These are phyloP conservation scores for Thielaviopsis euricoi DNA, from an alignment of 2,329 filamentous ascomycete genomes.

Conservation along the genomic window DNA sequence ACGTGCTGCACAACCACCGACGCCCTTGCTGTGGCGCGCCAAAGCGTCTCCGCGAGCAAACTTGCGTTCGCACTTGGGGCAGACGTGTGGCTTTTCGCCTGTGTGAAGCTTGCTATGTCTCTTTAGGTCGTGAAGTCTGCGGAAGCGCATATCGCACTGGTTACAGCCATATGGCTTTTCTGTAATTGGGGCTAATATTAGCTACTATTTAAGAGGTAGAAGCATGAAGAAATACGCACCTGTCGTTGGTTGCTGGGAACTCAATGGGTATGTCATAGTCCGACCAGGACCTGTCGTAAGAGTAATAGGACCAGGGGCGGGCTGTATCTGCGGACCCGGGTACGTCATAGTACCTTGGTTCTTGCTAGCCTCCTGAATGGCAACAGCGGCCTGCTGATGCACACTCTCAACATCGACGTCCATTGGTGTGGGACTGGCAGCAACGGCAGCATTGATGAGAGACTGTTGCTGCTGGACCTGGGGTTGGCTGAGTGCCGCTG, in stretches of 20 bases:
- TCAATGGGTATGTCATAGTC: slow-evolving; percentile 42
- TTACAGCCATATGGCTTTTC: slow-evolving; percentile 94
- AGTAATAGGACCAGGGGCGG: slow-evolving; percentile 17
- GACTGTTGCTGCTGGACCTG: slow-evolving; percentile 32
- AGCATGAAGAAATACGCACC: background rate
- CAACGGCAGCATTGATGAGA: slow-evolving; percentile 28
- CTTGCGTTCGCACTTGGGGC: slow-evolving; percentile 82
- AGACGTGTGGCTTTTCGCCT: slow-evolving; percentile 87
- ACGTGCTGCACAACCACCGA: slow-evolving; percentile 84
- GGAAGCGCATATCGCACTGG: slow-evolving; percentile 84
- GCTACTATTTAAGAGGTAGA: too few relatives aligned
- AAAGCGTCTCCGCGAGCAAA: slow-evolving; percentile 92
- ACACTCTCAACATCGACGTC: slow-evolving; percentile 31
- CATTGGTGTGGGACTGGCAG: slow-evolving; percentile 36
- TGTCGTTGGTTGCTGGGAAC: slow-evolving; percentile 17
- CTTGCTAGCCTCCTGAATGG: slow-evolving; percentile 14
- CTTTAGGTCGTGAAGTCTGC: slow-evolving; percentile 86
- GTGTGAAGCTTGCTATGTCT: slow-evolving; percentile 93
- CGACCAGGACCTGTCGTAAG: slow-evolving; percentile 30
- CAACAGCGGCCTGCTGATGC: slow-evolving; percentile 16
- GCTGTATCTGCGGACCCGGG: slow-evolving; percentile 30
- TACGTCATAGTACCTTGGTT: slow-evolving; percentile 39
- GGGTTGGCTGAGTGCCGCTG: slow-evolving; percentile 26
- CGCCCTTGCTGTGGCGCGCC: slow-evolving; percentile 86
- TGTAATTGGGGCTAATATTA: slow-evolving; percentile 13